phyloP scores from a whole-genome alignment of 106 monocot species.

The Dactylorhiza incarnata region DNA sequence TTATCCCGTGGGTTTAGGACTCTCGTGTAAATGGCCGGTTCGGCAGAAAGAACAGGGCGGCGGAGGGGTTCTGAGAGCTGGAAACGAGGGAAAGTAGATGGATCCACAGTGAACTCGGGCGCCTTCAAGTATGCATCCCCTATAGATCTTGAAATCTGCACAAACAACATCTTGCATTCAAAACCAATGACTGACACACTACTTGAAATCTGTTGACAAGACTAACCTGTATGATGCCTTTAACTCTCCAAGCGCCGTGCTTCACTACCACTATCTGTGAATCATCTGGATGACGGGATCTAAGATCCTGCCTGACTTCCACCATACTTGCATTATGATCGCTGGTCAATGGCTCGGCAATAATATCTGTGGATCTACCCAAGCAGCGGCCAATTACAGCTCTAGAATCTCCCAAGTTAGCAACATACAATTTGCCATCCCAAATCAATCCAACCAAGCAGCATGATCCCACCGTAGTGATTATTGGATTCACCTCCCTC shows the following conservation, averaged over 20 bases:
- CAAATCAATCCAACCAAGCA: conserved; percentile 79
- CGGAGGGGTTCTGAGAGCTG: conserved; percentile 58
- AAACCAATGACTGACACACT: neutral
- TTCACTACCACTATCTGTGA: conserved; percentile 67
- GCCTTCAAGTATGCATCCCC: conserved; percentile 84
- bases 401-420: conserved; percentile 83
- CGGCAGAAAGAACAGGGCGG: conserved; percentile 49
- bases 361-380: conserved; percentile 39
- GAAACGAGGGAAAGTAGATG: conserved; percentile 47
- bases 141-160: conserved; percentile 74
- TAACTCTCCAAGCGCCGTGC: conserved; percentile 75
- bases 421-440: conserved; percentile 64
- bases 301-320: conserved; percentile 72
- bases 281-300: conserved; percentile 46
- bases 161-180: neutral
- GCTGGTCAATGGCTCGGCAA: conserved; percentile 58
- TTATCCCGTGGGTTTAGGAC: conserved; percentile 56
- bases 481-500: conserved; percentile 38
- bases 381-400: conserved; percentile 60
- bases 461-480: conserved; percentile 70
- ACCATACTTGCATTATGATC: conserved; percentile 69
- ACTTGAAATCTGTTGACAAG: too few relatives aligned
- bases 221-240: conserved; percentile 79
- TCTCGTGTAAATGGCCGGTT: conserved; percentile 50
- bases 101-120: conserved; percentile 46